Conservation (phyloP, 2,329 filamentous ascomycete species). For the Exophiala mesophila region DNA sequence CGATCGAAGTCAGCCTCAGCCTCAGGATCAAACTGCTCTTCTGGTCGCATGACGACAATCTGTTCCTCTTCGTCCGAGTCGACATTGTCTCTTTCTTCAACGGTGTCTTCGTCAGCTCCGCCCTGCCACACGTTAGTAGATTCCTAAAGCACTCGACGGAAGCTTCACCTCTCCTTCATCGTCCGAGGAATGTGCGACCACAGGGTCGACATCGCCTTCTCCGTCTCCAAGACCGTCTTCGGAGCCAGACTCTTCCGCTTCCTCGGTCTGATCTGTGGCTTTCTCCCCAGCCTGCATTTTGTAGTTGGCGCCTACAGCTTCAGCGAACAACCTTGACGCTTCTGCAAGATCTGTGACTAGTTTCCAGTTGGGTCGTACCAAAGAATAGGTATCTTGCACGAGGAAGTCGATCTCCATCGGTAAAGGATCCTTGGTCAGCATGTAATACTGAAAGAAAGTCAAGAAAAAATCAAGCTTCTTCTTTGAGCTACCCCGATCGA, state of each 20-base stretch:
- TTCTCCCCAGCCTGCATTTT: conserved; percentile 71
- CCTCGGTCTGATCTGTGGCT: conserved; percentile 65
- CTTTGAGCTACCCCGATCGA: conserved; percentile 84
- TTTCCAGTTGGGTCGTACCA: conserved; percentile 89
- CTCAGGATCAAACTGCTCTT: conserved; percentile 86
- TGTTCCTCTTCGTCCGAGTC: conserved; percentile 72
- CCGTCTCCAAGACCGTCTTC: conserved; percentile 71
- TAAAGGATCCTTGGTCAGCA: conserved; percentile 79
- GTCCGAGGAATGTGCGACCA: conserved; percentile 37
- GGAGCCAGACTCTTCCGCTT: conserved; percentile 63
- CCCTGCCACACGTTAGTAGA: conserved; percentile 31
- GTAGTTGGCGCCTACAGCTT: conserved; percentile 86
- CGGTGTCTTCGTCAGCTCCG: conserved; percentile 33
- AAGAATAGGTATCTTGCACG: conserved; percentile 81
- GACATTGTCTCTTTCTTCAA: conserved; percentile 39
- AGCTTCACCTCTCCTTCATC: conserved; percentile 44
- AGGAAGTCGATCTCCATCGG: conserved; percentile 98
- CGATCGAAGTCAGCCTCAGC: conserved; percentile 96
- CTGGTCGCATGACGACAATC: conserved; percentile 84
- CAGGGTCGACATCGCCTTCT: conserved; percentile 54
- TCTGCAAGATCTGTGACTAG: conserved; percentile 75
- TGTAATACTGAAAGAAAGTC: conserved; percentile 91
- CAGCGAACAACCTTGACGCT: conserved; percentile 74
- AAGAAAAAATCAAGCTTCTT: conserved; percentile 98
- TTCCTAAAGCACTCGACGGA: too few relatives aligned